Evolutionary conservation across 306 rosid species (phyloP), one percentile per base, ranked within the genome.

Genomic region (Quillaja saponaria): DNA sequence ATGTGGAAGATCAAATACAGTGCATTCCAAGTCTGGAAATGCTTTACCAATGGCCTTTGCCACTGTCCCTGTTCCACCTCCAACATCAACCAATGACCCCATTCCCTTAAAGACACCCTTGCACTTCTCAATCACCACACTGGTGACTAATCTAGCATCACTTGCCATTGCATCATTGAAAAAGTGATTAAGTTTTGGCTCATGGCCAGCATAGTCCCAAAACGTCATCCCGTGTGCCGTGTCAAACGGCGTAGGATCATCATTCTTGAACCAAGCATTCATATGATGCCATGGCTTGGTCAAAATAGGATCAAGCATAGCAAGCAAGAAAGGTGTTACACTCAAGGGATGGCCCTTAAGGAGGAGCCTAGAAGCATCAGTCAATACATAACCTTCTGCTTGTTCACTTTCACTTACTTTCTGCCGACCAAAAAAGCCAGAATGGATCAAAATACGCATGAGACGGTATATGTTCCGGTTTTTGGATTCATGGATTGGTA

Each of bases 401-500:
- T 18, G 20, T 0, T 51, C 64, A 40, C 20, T 42, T 15, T 55
- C 48, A 7, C 15, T 28, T 0, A 49, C 17, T 34, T 44, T 62
- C 7, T 54, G 51, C 0, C 15, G 16, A 17, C 71, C n/a, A 28
- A 84, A 79, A 54, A 81, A 78, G 63, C 86, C 81, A 0, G 82
- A 77, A 49, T 74, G 77, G 4, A 59, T 47, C 55, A 82, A 68
- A 13, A 77, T 8, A 35, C 81, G 78, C 88, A 84, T 79, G 17
- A 87, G 69, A 12, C 83, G 85, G 6, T 50, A 3, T 8, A 87
- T 8, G n/a, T 5, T 15, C 0, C 3, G 6, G 21, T 71, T 17
- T 71, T 87, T 84, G 6, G 66, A 48, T 0, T 81, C 79, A 37
- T 75, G 73, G 37, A 81, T 75, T 42, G 71, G 79, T 34, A 82